These are phyloP conservation scores for Pluteus cervinus DNA, from an alignment of 768 basidiomycete genomes.

Conservation along the genomic window DNA sequence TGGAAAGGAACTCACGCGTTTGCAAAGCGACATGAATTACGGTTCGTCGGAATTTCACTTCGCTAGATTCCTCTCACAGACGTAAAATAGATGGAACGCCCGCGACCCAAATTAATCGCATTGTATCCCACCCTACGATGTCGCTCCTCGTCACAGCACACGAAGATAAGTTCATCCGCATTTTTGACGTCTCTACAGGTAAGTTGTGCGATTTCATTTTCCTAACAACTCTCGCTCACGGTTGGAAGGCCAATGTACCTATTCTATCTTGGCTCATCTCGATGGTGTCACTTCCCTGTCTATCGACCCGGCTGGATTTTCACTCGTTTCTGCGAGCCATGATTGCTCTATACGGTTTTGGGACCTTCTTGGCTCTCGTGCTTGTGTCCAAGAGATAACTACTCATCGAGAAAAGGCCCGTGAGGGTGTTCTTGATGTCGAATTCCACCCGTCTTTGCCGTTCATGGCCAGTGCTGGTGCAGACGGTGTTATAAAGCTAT, in stretches of 20 bases:
- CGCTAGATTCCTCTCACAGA: slow-evolving; percentile 1
- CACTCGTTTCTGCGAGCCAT: slow-evolving; percentile 84
- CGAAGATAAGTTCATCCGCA: slow-evolving; percentile 89
- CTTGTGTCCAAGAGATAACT: slow-evolving; percentile 86
- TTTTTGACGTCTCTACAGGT: slow-evolving; percentile 86
- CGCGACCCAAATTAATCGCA: slow-evolving; percentile 76
- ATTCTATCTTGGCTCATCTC: slow-evolving; percentile 87
- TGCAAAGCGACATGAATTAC: slow-evolving; percentile 54
- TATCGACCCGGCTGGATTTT: slow-evolving; percentile 82
- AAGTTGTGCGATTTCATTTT: slow-evolving; percentile 18
- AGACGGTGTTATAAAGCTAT: slow-evolving; percentile 90
- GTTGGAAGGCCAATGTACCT: slow-evolving; percentile 84
- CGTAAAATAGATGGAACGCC: slow-evolving; percentile 56
- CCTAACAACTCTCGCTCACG: too few relatives aligned
- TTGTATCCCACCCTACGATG: slow-evolving; percentile 88
- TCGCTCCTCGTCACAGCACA: slow-evolving; percentile 84
- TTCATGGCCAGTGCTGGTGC: slow-evolving; percentile 94
- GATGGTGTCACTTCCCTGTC: slow-evolving; percentile 90
- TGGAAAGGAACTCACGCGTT: slow-evolving; percentile 67
- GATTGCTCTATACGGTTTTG: slow-evolving; percentile 95
- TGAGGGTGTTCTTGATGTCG: slow-evolving; percentile 87
- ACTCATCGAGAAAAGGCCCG: slow-evolving; percentile 84
- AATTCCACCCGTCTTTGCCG: slow-evolving; percentile 76
- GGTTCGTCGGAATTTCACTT: slow-evolving; percentile 36
- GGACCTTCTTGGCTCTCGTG: slow-evolving; percentile 77